Base-by-base conservation (phyloP, 495 filamentous ascomycete genomes). In the Bombardia bombarda region DNA sequence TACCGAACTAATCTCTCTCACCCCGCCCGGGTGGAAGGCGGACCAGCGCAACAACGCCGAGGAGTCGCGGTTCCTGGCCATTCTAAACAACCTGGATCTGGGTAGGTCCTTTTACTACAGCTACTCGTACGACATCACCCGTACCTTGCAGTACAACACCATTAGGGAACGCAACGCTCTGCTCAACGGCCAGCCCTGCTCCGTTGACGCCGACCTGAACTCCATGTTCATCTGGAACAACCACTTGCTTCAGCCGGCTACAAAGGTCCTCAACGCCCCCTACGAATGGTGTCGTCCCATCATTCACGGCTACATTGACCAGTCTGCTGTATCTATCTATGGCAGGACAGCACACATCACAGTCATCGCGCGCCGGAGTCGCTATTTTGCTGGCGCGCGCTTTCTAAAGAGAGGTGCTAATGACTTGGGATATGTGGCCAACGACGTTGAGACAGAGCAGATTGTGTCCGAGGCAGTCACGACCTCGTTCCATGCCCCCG, bases 401-500 rank as follows among this genome's bases (percentile, higher is more conserved):
- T 98, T 96, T 50, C 64, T 98, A 39, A 98, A 98, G 64, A 79
- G 92, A 42, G 92, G 92, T 32, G 83, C 90, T 32, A 98, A 98
- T 53, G 93, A 98, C 62, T 53, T 95, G 42, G 92, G 92, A 17
- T 95, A 95, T 62, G 92, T 98, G 39, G 92, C 92, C 28, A 98
- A 98, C 56, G 92, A 98, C 62, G 92, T 98, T n/a, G 93, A 98
- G 65, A 96, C 93, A 4, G 92, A 98, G 64, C 92, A 98, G 60
- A 96, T 98, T 49, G 90, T 97, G 8, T 89, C 89, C 10, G 93
- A 98, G 58, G 82, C 86, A 55, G 66, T 86, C 24, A 95, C 88
- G 2, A 97, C 92, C 2, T 95, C 92, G 0, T 97, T 98, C 56
- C 92, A 98, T 68, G 84, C 84, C 3, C 86, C 92, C 4, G 90